Base-by-base conservation (phyloP, 768 basidiomycete genomes). In the Mycena latifolia region DNA sequence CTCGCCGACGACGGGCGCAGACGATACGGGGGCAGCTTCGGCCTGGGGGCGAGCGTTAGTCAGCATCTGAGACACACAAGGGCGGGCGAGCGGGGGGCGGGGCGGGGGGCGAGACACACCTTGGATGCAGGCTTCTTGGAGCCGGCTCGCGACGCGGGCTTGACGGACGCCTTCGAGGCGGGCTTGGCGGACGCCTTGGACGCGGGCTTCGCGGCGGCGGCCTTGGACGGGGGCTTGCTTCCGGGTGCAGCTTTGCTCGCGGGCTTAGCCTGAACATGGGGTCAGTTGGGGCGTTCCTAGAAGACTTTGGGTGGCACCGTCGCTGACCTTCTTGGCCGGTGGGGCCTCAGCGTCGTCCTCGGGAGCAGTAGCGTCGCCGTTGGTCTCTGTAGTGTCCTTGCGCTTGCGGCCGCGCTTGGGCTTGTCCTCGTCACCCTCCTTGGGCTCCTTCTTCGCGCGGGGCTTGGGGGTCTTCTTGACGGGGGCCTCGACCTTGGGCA, bases 381-480 rank as follows among this genome's bases (percentile, higher is more conserved):
- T 73, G 33, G 61, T 66, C 27, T 74, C 76, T 0, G 59, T 67
- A 20, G 53, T 72, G 46, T 78, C 80, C 73, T 84, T 85, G 71
- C 84, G 79, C 69, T 86, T 85, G 60, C 73, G 78, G 8, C 81
- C 79, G 27, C 80, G 77, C 72, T 83, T 85, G 55, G 89, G 86
- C 75, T 92, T 91, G 70, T 85, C 65, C 18, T 82, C 77, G 55
- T 86, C 86, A 51, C 75, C 74, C 37, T 76, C 77, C 64, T 76
- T 77, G 18, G 67, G 37, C 31, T 72, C 84, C 58, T 88, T 87
- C 77, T 86, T 87, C 45, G 82, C 78, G 70, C 88, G 83, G 51
- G 90, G 88, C 79, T 92, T 92, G 8, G 87, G 82, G 25, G 86
- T 78, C 76, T 89, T 92, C 85, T 90, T 91, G 18, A 77, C 79